Percentiles rank a stretch among this genome's conserved stretches.
Evolutionary conservation across 2,329 filamentous ascomycete species (phyloP).

Genomic region (Botrytis hyacinthi): DNA sequence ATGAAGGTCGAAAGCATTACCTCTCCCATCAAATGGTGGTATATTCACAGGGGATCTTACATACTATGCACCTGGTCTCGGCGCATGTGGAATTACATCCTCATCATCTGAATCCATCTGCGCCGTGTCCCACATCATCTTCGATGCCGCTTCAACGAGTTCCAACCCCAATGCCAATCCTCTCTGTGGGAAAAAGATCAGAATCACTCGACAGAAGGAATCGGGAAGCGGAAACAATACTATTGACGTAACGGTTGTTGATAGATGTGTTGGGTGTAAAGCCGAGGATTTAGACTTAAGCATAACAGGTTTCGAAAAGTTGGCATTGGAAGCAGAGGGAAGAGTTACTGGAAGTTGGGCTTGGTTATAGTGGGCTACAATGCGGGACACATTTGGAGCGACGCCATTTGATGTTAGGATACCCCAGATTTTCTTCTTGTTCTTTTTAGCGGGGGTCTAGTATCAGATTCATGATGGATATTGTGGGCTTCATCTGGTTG

Average conservation of each 20-base stretch:
- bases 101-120: slow-evolving; percentile 57
- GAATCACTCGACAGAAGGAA: slow-evolving; percentile 52
- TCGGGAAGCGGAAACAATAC: slow-evolving; percentile 51
- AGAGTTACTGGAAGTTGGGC: slow-evolving; percentile 43
- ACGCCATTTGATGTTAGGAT: not conserved
- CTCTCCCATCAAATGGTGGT: slow-evolving; percentile 50
- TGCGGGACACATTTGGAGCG: not conserved
- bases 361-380: slow-evolving; percentile 33
- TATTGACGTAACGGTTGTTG: slow-evolving; percentile 62
- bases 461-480: not conserved
- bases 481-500: not conserved
- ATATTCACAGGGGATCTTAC: slow-evolving; percentile 64
- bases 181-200: slow-evolving; percentile 65
- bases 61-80: slow-evolving; percentile 64
- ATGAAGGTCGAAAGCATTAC: slow-evolving; percentile 43
- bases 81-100: slow-evolving; percentile 65
- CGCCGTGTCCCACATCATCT: slow-evolving; percentile 65
- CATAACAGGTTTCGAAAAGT: slow-evolving; percentile 43
- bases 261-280: slow-evolving; percentile 53
- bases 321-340: slow-evolving; percentile 47
- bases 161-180: slow-evolving; percentile 63
- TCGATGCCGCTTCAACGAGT: slow-evolving; percentile 54
- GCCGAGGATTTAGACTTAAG: slow-evolving; percentile 46
- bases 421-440: not conserved
- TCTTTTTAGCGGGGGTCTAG: not conserved